A percentile compares a stretch with the other conserved stretches of the same genome.
Conservation (phyloP, 2,329 filamentous ascomycete genomes). For the Aspergillus jensenii region DNA sequence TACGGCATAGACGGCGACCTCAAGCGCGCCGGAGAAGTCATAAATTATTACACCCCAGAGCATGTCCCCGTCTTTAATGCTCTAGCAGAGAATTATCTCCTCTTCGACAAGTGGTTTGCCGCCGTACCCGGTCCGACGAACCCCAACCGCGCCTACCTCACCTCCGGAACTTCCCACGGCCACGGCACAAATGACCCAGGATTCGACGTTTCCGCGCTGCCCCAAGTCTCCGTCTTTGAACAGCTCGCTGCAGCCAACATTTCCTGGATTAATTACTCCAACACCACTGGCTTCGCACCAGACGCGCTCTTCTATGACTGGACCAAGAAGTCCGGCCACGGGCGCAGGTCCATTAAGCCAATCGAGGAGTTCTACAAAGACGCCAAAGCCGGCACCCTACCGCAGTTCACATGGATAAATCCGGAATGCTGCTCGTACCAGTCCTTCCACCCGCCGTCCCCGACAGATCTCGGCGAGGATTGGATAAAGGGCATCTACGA, state of each 20-base stretch:
- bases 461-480: slow-evolving; percentile 38
- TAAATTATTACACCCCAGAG: slow-evolving; percentile 46
- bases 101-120: slow-evolving; percentile 44
- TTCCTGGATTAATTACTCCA: slow-evolving; percentile 48
- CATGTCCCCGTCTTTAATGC: slow-evolving; percentile 43
- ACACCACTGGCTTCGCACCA: slow-evolving; percentile 44
- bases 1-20: slow-evolving; percentile 35
- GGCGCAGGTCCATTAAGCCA: slow-evolving; percentile 32
- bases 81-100: slow-evolving; percentile 45
- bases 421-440: slow-evolving; percentile 40
- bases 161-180: slow-evolving; percentile 36
- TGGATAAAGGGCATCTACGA: slow-evolving; percentile 46
- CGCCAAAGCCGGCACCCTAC: slow-evolving; percentile 61
- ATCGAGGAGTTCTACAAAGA: slow-evolving; percentile 61
- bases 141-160: slow-evolving; percentile 42
- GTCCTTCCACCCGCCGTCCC: slow-evolving; percentile 43
- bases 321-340: slow-evolving; percentile 37
- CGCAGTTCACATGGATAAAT: slow-evolving; percentile 61
- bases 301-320: slow-evolving; percentile 39
- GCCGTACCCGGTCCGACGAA: slow-evolving; percentile 44
- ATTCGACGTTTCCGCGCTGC: slow-evolving; percentile 34
- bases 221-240: slow-evolving; percentile 40
- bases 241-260: slow-evolving; percentile 36
- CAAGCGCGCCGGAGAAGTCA: slow-evolving; percentile 41
- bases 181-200: slow-evolving; percentile 34